Conservation (phyloP, 495 filamentous ascomycete species). For the Saxophila tyrrhenica region DNA sequence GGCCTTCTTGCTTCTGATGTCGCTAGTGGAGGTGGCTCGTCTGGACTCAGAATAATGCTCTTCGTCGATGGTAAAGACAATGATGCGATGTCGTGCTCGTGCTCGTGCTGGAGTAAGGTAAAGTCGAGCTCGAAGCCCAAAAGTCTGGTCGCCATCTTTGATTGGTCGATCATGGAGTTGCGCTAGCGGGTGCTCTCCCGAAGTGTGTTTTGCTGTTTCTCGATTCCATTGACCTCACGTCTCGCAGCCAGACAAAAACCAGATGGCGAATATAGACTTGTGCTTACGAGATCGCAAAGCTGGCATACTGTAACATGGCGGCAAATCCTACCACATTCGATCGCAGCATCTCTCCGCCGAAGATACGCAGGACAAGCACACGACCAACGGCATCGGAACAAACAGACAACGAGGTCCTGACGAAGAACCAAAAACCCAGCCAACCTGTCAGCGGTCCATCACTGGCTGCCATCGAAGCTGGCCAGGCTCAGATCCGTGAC, state of each 20-base stretch:
- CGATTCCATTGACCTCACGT: neutral
- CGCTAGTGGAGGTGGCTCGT: too few species aligned
- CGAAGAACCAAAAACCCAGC: neutral
- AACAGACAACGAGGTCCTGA: neutral
- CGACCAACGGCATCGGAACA: neutral
- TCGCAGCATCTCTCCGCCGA: neutral
- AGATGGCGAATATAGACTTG: too few species aligned
- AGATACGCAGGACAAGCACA: neutral
- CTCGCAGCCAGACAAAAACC: too few species aligned
- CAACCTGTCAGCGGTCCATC: neutral
- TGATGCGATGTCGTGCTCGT: too few species aligned
- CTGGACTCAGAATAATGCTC: too few species aligned
- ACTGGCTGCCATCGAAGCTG: slow-evolving; percentile 47
- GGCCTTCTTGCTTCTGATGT: too few species aligned
- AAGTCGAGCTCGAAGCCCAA: too few species aligned
- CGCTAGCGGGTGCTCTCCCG: neutral
- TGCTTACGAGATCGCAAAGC: too few species aligned
- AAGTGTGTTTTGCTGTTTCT: neutral
- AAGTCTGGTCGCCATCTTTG: too few species aligned
- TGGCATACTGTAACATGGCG: too few species aligned
- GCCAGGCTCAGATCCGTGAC: slow-evolving; percentile 39
- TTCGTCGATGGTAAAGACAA: too few species aligned
- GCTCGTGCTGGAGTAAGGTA: too few species aligned
- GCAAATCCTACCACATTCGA: neutral
- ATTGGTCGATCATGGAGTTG: neutral